phyloP scores from a whole-genome alignment of 1,139 yeast genomes.

The Maudiozyma humilis region DNA sequence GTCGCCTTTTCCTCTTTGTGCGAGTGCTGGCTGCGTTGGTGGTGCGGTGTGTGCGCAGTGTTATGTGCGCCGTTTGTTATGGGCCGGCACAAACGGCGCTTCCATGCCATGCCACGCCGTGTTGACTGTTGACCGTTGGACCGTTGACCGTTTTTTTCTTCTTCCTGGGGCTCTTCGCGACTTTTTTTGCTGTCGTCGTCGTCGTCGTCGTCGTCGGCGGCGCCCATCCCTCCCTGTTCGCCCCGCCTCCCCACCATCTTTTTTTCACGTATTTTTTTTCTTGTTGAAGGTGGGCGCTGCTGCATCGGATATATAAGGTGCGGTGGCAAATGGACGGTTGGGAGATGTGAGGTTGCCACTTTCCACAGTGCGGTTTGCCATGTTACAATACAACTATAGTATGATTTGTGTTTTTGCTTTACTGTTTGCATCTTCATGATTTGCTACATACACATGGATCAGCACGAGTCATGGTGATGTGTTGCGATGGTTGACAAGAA shows the following conservation, averaged over 20 bases:
- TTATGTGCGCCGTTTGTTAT: not conserved
- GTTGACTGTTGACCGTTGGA: not conserved
- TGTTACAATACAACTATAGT: too few species aligned
- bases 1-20: not conserved
- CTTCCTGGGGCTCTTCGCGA: not conserved
- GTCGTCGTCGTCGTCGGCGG: not conserved
- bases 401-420: too few species aligned
- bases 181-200: not conserved
- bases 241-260: not conserved
- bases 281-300: not conserved
- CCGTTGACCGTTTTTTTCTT: not conserved
- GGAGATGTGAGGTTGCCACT: too few species aligned
- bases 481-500: too few species aligned
- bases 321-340: not conserved
- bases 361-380: too few species aligned
- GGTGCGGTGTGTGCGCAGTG: too few species aligned
- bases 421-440: too few species aligned
- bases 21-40: too few species aligned
- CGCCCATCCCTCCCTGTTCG: not conserved
- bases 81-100: not conserved
- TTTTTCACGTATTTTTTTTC: not conserved
- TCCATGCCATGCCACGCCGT: too few species aligned
- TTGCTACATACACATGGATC: too few species aligned
- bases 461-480: too few species aligned
- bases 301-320: not conserved